Conservation (phyloP, 2,329 filamentous ascomycete species). For the Pseudodiploospora longispora region DNA sequence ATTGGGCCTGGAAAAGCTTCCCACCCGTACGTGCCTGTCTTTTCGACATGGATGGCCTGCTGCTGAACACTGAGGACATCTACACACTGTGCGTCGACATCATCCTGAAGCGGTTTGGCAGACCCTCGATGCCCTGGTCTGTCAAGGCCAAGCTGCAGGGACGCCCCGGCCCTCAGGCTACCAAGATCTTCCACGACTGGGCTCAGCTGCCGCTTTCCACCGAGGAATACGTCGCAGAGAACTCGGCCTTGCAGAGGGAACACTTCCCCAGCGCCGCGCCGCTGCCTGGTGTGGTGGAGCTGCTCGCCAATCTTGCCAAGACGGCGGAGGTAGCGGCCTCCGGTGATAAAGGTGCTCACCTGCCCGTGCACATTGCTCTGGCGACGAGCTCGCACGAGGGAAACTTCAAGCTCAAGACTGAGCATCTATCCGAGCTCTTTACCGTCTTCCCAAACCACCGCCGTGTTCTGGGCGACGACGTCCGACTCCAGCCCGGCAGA, state of each 20-base stretch:
- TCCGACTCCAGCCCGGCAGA: conserved; percentile 65
- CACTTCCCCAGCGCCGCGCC: conserved; percentile 69
- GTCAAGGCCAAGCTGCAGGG: conserved; percentile 81
- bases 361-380: conserved; percentile 66
- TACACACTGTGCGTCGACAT: conserved; percentile 81
- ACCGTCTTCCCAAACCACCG: conserved; percentile 60
- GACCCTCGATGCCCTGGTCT: conserved; percentile 75
- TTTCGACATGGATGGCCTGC: conserved; percentile 97
- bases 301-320: conserved; percentile 54
- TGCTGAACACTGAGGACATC: conserved; percentile 85
- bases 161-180: conserved; percentile 45
- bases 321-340: conserved; percentile 23
- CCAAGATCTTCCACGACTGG: conserved; percentile 62
- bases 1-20: conserved; percentile 42
- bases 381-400: conserved; percentile 68
- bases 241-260: conserved; percentile 56
- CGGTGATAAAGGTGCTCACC: conserved; percentile 10
- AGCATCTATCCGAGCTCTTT: conserved; percentile 50
- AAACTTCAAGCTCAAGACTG: conserved; percentile 74
- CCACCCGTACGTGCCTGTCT: conserved; percentile 82
- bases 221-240: conserved; percentile 56
- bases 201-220: conserved; percentile 70
- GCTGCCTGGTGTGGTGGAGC: conserved; percentile 65
- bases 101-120: conserved; percentile 67
- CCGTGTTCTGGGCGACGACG: conserved; percentile 78